Percentiles rank a stretch among this genome's conserved stretches.
Conservation (phyloP, 805 yeast genomes). For the Metschnikowia similis region DNA sequence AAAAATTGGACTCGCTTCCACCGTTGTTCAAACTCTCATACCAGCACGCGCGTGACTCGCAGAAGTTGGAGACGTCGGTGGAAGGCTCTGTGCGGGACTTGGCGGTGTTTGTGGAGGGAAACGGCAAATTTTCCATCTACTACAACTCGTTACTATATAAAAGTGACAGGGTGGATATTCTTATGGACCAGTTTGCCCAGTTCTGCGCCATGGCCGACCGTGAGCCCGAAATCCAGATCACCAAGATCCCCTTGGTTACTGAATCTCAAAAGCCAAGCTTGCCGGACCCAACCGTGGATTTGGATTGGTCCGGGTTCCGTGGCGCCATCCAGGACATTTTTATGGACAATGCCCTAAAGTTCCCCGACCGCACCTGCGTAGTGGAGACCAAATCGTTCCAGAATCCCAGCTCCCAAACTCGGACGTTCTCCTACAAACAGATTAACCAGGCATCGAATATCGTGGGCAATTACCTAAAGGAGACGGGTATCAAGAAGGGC, state of each 20-base stretch:
- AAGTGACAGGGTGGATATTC: constrained; percentile 58
- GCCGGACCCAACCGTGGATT: constrained; percentile 83
- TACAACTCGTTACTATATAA: constrained; percentile 78
- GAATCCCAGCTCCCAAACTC: constrained; percentile 49
- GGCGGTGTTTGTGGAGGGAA: constrained; percentile 43
- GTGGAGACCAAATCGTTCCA: constrained; percentile 81
- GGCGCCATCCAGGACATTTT: constrained; percentile 98
- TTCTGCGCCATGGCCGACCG: constrained; percentile 38
- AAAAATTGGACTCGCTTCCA: constrained; percentile 55
- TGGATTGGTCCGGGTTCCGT: constrained; percentile 87
- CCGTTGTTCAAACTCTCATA: constrained; percentile 59
- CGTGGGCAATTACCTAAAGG: constrained; percentile 82
- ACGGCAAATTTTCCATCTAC: constrained; percentile 40
- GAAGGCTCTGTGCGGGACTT: constrained; percentile 61
- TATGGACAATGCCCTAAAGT: constrained; percentile 74
- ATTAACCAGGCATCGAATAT: constrained; percentile 90
- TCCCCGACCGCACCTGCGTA: constrained; percentile 87
- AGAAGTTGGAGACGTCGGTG: constrained; percentile 44
- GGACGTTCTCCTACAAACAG: constrained; percentile 79
- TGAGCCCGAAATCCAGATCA: constrained; percentile 42
- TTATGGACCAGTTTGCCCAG: constrained; percentile 69
- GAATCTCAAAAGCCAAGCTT: constrained; percentile 53
- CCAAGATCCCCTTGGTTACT: constrained; percentile 67
- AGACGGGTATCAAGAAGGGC: constrained; percentile 79
- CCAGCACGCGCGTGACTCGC: constrained; percentile 40